Evolutionary conservation across 306 rosid species (phyloP), one percentile per base, ranked within the genome.

Genomic region (Fragaria vesca): DNA sequence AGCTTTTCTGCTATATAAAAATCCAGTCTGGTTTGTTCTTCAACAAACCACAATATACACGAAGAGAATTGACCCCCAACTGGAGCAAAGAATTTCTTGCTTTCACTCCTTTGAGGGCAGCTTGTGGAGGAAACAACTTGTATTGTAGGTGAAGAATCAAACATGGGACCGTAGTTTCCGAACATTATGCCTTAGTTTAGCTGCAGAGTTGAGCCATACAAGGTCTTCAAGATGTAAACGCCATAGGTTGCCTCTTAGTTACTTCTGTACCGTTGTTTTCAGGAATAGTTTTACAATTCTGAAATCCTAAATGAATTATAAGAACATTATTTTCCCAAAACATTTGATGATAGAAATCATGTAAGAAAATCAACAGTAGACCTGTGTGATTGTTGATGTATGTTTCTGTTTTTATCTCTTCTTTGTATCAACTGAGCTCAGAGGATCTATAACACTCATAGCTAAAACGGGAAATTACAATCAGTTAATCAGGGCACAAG

Each of bases 21-120:
- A n/a, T 66, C 71, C 48, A n/a, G 40, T n/a, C 1, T 46, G 57
- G 15, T 58, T 74, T 40, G 52, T 38, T 51, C 28, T 21, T 28
- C 26, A 42, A 11, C 12, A 21, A 15, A 38, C n/a, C 52, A 34
- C n/a, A 48, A 48, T 0, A 28, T 17, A 43, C 30, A 51, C 20
- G n/a, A 5, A 38, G 21, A 52, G n/a, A 40, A 21, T 21, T 15
- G 48, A n/a, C 68, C 55, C 26, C 55, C 28, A 43, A 40, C 0
- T 15, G 10, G 42, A 40, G 77, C 69, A 74, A 74, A 74, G 69
- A 74, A 74, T 57, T 57, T 55, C 9, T 11, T 12, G 0, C 36
- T 55, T 21, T 38, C 66, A 52, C 66, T 72, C 48, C 9, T 55
- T 21, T 38, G 40, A 21, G 18, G 15, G 15, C 51, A 38, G 48